Evolutionary conservation across 2,329 filamentous ascomycete genomes (phyloP).

Genomic region (Metarhizium brunneum): DNA sequence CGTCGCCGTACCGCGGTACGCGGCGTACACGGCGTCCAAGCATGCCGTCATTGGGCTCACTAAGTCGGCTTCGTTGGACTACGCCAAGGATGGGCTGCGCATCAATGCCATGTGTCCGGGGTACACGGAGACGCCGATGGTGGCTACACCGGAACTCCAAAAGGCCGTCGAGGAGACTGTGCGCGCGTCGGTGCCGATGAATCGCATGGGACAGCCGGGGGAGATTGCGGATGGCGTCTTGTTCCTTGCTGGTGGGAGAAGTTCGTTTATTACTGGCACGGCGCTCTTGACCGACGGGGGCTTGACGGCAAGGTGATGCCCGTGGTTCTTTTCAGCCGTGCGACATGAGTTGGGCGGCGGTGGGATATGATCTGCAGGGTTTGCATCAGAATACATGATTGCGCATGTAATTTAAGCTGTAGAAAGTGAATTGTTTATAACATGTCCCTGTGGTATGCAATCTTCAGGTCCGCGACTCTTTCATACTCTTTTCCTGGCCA

Average conservation of each 20-base stretch:
- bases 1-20: slow-evolving; percentile 26
- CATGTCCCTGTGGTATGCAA: too few species aligned
- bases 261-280: slow-evolving; percentile 42
- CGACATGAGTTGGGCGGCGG: too few species aligned
- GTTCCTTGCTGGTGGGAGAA: slow-evolving; percentile 41
- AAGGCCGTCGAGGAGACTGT: not conserved
- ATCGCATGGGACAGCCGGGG: slow-evolving; percentile 36
- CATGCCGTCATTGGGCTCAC: slow-evolving; percentile 46
- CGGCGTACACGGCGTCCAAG: slow-evolving; percentile 42
- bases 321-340: too few species aligned
- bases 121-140: slow-evolving; percentile 33
- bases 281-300: slow-evolving; percentile 38
- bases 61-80: slow-evolving; percentile 42
- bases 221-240: slow-evolving; percentile 45
- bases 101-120: slow-evolving; percentile 54
- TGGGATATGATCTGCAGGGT: too few species aligned
- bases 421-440: too few species aligned
- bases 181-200: slow-evolving; percentile 30
- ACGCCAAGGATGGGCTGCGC: slow-evolving; percentile 40
- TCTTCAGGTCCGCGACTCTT: too few species aligned
- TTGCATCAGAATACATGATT: too few species aligned
- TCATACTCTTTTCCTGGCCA: too few species aligned
- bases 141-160: slow-evolving; percentile 10
- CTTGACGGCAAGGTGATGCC: slow-evolving; percentile 14
- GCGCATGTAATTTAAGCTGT: too few species aligned